Base-by-base conservation (phyloP, 345 rosid genomes). In the Trapa bicornis region DNA sequence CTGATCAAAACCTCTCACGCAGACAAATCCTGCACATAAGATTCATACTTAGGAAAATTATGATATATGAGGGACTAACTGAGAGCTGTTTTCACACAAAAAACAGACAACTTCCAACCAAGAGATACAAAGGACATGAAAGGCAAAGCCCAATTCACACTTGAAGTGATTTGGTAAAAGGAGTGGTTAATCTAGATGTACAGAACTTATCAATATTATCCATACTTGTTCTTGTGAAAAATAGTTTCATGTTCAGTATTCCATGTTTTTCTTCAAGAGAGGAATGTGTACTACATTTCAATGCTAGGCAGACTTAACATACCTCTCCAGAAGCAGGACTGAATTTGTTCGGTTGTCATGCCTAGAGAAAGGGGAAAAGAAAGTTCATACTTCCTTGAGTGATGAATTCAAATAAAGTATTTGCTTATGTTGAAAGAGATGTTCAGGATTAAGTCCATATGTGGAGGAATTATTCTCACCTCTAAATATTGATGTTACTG, bases 301-400 rank as follows among this genome's bases (percentile, higher is more conserved):
- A 6, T 65, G 35, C 65, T 47, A 50, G 74, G 43, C 43, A 72
- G 65, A 47, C 37, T 56, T 68, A 61, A 10, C 72, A 38, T 84
- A 89, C 98, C 97, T 89, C 73, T 88, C 97, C 98, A 89, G 64
- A 92, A 92, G 85, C 93, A 88, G 79, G 54, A 73, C 65, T 85
- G 96, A 61, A 88, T 87, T 75, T 76, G 84, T 74, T 86, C 92
- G 0, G 91, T 89, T 14, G 92, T 68, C 66, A 92, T 82, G 56
- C 98, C 97, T 92, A 72, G 33, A 32, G 8, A 58, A 41, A 29
- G 15, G 37, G 63, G 0, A 38, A 70, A 68, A 79, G 64, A 72
- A 61, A 58, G 64, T 15, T 47, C 2, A 1, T 53, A 10, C 63
- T 58, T 12, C 37, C 38, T 76, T 79, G 47, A 77, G 80, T 64